Evolutionary conservation across 2,329 filamentous ascomycete species (phyloP), one percentile per base, ranked within the genome.

Genomic region (Fusarium cyanostomum): DNA sequence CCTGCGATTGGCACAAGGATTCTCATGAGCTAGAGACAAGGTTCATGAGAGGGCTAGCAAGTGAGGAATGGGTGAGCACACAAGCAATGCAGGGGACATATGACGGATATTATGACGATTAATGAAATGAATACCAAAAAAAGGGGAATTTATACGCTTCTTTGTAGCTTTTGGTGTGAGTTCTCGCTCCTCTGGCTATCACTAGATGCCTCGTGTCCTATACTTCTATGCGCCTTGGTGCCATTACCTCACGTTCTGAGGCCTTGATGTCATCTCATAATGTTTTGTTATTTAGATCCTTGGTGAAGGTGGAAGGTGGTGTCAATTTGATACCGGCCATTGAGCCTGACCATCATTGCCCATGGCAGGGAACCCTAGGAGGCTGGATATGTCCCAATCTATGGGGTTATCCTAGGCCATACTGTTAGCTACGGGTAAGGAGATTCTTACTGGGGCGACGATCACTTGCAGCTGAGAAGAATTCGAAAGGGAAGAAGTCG

Each of bases 1-100:
- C 91, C 3, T 94, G 91, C 70, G 91, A 94, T 73, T 90, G 86
- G 79, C 91, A 92, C 73, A 93, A 92, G 75, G 89, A 93, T 70
- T 71, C 81, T 1, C 75, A 78, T 34, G 83, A 79, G 13, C 74
- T 93, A 59, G 83, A 84, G 69, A 82, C 75, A 68, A 81, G 87
- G 52, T 89, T 88, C 70, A 72, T 78, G 61, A 81, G 73, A 52
- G 84, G 85, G 1, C 70, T 89, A 59, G 84, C 83, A 15, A 86
- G 80, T 64, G 84, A 88, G 72, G 86, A 89, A 70, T 89, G 81
- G 79, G 82, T 89, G 46, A 86, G 84, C 69, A 89, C 87, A 12
- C 87, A 89, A 75, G 81, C 83, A 51, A 80, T 87, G 69, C 79
- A 83, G 66, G 86, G 86, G 4, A 76, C 74, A n/a, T 86, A 86